These are phyloP conservation scores for Pyrus communis DNA, from an alignment of 306 rosid species.

Conservation along the genomic window DNA sequence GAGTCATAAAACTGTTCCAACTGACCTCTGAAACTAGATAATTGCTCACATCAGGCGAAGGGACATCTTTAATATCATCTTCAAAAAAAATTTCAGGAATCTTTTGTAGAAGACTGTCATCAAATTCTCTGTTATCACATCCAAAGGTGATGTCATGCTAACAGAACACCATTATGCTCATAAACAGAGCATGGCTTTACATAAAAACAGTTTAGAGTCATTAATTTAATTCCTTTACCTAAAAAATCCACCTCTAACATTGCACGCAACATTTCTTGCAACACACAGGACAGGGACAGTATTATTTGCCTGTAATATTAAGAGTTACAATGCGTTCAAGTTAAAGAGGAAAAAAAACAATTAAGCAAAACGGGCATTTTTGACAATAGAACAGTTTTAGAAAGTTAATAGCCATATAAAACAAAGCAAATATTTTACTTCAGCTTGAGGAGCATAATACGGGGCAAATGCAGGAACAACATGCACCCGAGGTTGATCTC, in stretches of 20 bases:
- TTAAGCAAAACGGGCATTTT: background rate
- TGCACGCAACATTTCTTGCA: conserved; percentile 98
- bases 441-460: conserved; percentile 96
- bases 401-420: conserved; percentile 3
- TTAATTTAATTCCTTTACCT: conserved; percentile 44
- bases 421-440: conserved; percentile 38
- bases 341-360: background rate
- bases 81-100: conserved; percentile 67
- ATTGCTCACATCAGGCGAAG: conserved; percentile 94
- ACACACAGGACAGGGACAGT: conserved; percentile 84
- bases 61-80: conserved; percentile 65
- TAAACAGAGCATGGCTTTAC: background rate
- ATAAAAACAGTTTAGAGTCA: background rate
- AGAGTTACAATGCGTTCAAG: conserved; percentile 18
- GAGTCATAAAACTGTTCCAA: background rate
- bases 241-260: conserved; percentile 94
- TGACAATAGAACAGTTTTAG: conserved; percentile 7
- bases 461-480: conserved; percentile 99
- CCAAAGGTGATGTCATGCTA: conserved; percentile 13
- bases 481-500: conserved; percentile 94
- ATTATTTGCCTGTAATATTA: conserved; percentile 66
- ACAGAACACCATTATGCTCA: conserved; percentile 13
- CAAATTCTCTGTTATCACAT: conserved; percentile 73
- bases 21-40: conserved; percentile 90
- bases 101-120: conserved; percentile 78